Conservation (phyloP, 2,329 filamentous ascomycete genomes). For the Pyricularia sp. region DNA sequence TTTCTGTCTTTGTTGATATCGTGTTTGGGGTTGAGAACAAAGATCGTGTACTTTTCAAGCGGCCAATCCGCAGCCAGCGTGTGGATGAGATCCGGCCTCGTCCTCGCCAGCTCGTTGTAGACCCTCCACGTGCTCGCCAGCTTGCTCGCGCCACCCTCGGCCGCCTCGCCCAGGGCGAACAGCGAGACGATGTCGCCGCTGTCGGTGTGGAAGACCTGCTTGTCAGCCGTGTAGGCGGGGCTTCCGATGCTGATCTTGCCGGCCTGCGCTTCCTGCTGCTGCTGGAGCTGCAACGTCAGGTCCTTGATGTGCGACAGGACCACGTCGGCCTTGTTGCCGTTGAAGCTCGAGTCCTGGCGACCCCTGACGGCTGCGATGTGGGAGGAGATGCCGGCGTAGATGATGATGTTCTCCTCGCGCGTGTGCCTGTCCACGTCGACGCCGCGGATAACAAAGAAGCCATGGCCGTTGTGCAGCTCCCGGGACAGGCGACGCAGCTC, state of each 20-base stretch:
- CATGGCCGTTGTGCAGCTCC: constrained; percentile 47
- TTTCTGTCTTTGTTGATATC: neutral
- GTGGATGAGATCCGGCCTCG: constrained; percentile 48
- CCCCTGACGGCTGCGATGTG: constrained; percentile 47
- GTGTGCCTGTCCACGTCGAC: constrained; percentile 41
- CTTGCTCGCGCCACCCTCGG: constrained; percentile 46
- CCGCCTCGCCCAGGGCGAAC: constrained; percentile 42
- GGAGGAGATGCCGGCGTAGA: constrained; percentile 50
- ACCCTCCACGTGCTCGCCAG: constrained; percentile 49
- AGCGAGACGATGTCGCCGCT: constrained; percentile 49
- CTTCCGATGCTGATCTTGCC: constrained; percentile 35
- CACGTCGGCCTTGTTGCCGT: constrained; percentile 38
- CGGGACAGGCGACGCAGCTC: constrained; percentile 40
- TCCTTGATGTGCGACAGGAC: constrained; percentile 56
- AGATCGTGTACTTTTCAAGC: constrained; percentile 31
- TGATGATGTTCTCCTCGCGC: constrained; percentile 46
- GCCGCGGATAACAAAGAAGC: constrained; percentile 53
- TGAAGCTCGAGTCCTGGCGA: constrained; percentile 36
- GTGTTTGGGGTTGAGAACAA: too few species aligned
- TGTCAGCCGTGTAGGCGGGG: constrained; percentile 50
- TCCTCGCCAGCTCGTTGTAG: constrained; percentile 52
- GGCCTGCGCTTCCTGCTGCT: constrained; percentile 1
- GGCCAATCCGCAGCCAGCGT: constrained; percentile 44
- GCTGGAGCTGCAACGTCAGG: constrained; percentile 28
- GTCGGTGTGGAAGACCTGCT: constrained; percentile 56